These are phyloP conservation scores for Pseudisothecium myosuroides DNA, from an alignment of 225 moss, liverwort and hornwort species.

Conservation along the genomic window DNA sequence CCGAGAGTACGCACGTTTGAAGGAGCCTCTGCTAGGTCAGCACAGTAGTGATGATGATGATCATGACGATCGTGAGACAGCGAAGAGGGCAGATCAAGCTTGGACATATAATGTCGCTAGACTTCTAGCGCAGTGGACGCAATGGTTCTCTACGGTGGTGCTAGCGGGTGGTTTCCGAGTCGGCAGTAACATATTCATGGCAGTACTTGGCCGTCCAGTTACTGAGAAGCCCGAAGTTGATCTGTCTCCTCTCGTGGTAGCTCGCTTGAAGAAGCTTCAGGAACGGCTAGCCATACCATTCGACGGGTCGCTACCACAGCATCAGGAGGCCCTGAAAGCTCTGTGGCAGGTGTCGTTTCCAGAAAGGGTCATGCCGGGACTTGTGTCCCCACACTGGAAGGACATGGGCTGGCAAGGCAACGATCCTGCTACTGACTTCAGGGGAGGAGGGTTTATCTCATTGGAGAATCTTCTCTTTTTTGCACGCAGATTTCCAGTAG, in stretches of 20 bases:
- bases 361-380: conserved; percentile 53
- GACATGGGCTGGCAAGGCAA: conserved; percentile 99
- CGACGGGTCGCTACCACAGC: conserved; percentile 49
- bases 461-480: conserved; percentile 83
- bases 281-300: conserved; percentile 64
- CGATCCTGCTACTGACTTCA: conserved; percentile 84
- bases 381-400: conserved; percentile 95
- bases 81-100: conserved; percentile 49
- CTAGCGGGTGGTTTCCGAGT: conserved; percentile 28
- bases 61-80: conserved; percentile 32
- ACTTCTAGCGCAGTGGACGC: conserved; percentile 87
- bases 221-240: not conserved
- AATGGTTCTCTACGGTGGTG: conserved; percentile 70
- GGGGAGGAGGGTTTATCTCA: conserved; percentile 89
- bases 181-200: conserved; percentile 21
- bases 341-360: conserved; percentile 69
- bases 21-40: conserved; percentile 64
- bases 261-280: conserved; percentile 61
- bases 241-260: conserved; percentile 4
- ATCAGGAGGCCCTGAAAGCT: conserved; percentile 73
- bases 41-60: conserved; percentile 57
- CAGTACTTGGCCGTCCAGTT: conserved; percentile 8
- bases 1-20: conserved; percentile 54
- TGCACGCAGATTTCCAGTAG: conserved; percentile 46
- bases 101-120: conserved; percentile 83